Evolutionary conservation across 768 basidiomycete species (phyloP).

Genomic region (Paxillus ammoniavirescens): DNA sequence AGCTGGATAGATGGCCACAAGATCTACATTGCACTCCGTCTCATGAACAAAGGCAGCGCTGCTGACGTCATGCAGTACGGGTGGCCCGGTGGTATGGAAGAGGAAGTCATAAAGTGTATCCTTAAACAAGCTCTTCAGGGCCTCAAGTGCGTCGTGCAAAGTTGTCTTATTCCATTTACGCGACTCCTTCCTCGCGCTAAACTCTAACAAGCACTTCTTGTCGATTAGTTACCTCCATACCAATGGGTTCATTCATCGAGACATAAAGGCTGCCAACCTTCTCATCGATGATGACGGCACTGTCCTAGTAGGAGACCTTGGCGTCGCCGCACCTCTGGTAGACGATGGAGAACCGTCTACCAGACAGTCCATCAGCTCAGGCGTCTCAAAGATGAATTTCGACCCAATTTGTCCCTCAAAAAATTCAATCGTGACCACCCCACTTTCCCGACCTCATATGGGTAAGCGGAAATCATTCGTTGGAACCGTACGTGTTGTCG

Average conservation of each 20-base stretch:
- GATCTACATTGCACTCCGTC: slow-evolving; percentile 80
- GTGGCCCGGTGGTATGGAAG: slow-evolving; percentile 88
- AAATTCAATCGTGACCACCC: background rate
- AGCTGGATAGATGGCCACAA: slow-evolving; percentile 86
- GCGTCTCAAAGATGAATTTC: slow-evolving; percentile 36
- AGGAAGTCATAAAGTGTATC: slow-evolving; percentile 84
- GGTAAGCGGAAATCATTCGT: slow-evolving; percentile 92
- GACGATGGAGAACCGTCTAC: slow-evolving; percentile 56
- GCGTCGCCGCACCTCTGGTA: slow-evolving; percentile 82
- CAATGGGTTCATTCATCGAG: slow-evolving; percentile 91
- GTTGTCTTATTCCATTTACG: slow-evolving; percentile 5
- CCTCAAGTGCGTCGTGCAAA: slow-evolving; percentile 64
- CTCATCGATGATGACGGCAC: slow-evolving; percentile 90
- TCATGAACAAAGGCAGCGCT: slow-evolving; percentile 88
- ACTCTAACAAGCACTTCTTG: slow-evolving; percentile 5
- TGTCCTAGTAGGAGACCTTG: slow-evolving; percentile 88
- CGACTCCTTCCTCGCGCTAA: slow-evolving; percentile 1
- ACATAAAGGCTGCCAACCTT: slow-evolving; percentile 92
- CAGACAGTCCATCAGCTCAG: slow-evolving; percentile 5
- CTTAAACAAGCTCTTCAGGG: slow-evolving; percentile 85
- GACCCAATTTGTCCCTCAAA: slow-evolving; percentile 24
- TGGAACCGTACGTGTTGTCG: slow-evolving; percentile 62
- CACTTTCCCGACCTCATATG: slow-evolving; percentile 41
- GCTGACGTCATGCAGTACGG: slow-evolving; percentile 82
- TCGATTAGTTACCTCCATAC: slow-evolving; percentile 72